phyloP scores from a whole-genome alignment of 192 early-diverging fungal genomes.

The Coemansia sp. region DNA sequence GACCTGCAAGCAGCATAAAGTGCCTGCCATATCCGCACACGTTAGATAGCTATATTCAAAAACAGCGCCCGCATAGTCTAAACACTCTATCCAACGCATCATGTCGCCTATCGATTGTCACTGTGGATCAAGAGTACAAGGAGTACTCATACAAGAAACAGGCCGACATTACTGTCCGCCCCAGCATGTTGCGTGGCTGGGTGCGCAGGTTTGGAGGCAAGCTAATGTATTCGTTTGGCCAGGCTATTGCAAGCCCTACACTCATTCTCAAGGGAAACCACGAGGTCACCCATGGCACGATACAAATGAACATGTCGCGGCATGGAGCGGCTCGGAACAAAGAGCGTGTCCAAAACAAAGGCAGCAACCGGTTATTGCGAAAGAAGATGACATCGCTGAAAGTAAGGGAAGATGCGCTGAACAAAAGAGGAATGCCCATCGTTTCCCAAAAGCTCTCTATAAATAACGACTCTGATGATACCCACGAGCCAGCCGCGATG shows the following conservation, averaged over 20 bases:
- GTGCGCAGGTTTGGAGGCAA: slow-evolving; percentile 35
- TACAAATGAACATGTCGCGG: slow-evolving; percentile 43
- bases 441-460: neutral
- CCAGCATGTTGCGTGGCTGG: slow-evolving; percentile 49
- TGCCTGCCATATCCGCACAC: slow-evolving; percentile 42
- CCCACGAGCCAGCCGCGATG: neutral
- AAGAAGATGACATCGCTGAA: neutral
- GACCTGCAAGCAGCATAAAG: slow-evolving; percentile 13
- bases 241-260: slow-evolving; percentile 43
- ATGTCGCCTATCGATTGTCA: slow-evolving; percentile 48
- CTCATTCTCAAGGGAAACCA: slow-evolving; percentile 48
- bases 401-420: neutral
- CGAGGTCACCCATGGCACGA: slow-evolving; percentile 48
- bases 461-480: neutral
- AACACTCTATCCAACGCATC: slow-evolving; percentile 21
- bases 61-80: slow-evolving; percentile 33
- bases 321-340: slow-evolving; percentile 6
- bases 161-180: slow-evolving; percentile 28
- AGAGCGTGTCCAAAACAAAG: neutral
- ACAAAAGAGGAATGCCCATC: neutral
- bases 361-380: slow-evolving; percentile 1
- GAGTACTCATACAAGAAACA: slow-evolving; percentile 48
- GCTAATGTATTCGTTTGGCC: slow-evolving; percentile 53
- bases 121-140: slow-evolving; percentile 36
- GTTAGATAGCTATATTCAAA: slow-evolving; percentile 33